Percentiles rank a stretch among this genome's conserved stretches.
These are phyloP conservation scores for Tolypocladium ophioglossoides DNA, from an alignment of 2,329 filamentous ascomycete genomes.

Conservation along the genomic window DNA sequence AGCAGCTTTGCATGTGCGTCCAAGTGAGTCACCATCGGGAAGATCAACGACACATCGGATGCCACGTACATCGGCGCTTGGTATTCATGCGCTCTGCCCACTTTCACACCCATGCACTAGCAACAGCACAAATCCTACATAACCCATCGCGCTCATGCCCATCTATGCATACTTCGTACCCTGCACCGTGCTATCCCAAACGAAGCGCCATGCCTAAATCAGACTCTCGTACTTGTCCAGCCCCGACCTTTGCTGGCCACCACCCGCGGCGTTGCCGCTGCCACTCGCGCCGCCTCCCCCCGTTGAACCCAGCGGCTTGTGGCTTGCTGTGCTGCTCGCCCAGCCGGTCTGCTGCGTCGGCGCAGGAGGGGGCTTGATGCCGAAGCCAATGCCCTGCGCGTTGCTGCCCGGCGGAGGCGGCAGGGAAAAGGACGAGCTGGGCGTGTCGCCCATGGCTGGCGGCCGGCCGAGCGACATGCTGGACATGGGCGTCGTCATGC, in stretches of 20 bases:
- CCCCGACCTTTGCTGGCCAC: conserved; percentile 34
- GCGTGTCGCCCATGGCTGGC: conserved; percentile 20
- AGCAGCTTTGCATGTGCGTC: background rate
- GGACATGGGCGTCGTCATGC: conserved; percentile 33
- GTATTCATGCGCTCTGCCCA: background rate
- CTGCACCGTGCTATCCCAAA: background rate
- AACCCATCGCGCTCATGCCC: background rate
- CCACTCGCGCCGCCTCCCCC: conserved; percentile 14
- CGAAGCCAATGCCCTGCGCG: conserved; percentile 29
- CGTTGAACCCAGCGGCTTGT: conserved; percentile 5
- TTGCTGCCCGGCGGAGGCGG: conserved; percentile 38
- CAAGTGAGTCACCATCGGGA: background rate
- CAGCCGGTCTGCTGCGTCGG: conserved; percentile 10
- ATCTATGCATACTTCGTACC: background rate
- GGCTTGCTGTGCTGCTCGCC: conserved; percentile 6
- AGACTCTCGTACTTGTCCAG: conserved; percentile 61
- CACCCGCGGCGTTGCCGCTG: conserved; percentile 15
- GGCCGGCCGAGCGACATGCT: conserved; percentile 37
- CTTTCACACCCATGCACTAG: background rate
- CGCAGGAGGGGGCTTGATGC: conserved; percentile 35
- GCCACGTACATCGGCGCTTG: background rate
- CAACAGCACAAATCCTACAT: background rate
- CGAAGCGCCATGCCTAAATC: conserved; percentile 27
- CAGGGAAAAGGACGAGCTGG: conserved; percentile 43
- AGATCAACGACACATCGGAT: background rate